These are phyloP conservation scores for Carex kokanica DNA, from an alignment of 176 grass and related monocot species.

Conservation along the genomic window DNA sequence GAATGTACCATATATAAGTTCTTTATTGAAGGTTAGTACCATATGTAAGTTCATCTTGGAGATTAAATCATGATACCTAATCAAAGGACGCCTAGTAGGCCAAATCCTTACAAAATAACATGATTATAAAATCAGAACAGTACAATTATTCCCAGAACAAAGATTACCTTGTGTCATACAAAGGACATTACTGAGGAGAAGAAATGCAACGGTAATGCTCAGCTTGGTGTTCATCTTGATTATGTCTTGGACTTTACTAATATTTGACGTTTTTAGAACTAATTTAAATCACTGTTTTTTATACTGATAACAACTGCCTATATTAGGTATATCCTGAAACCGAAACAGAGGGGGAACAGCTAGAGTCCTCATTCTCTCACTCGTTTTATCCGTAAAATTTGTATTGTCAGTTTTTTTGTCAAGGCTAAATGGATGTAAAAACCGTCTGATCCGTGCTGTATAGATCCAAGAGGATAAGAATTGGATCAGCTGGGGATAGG, in stretches of 20 bases:
- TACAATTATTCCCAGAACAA: not conserved
- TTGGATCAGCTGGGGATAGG: not conserved
- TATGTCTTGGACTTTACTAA: not conserved
- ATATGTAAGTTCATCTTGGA: too few relatives aligned
- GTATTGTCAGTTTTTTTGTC: not conserved
- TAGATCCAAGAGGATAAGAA: not conserved
- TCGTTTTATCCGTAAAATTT: not conserved
- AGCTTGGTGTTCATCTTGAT: constrained; percentile 14
- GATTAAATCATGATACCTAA: not conserved
- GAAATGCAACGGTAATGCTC: not conserved
- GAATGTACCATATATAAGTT: not conserved
- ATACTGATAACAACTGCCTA: not conserved
- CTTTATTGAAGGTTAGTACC: too few relatives aligned
- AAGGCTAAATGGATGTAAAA: not conserved
- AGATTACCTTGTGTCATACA: constrained; percentile 11
- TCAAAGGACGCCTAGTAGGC: not conserved
- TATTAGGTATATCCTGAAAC: constrained; percentile 1
- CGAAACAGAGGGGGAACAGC: not conserved
- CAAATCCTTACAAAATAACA: not conserved
- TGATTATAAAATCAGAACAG: not conserved
- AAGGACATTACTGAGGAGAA: not conserved
- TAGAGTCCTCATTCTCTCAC: not conserved
- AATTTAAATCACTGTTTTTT: not conserved
- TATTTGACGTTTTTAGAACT: not conserved
- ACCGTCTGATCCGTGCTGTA: not conserved